phyloP scores from a whole-genome alignment of 495 filamentous ascomycete genomes.

The Achaetomiella virescens region DNA sequence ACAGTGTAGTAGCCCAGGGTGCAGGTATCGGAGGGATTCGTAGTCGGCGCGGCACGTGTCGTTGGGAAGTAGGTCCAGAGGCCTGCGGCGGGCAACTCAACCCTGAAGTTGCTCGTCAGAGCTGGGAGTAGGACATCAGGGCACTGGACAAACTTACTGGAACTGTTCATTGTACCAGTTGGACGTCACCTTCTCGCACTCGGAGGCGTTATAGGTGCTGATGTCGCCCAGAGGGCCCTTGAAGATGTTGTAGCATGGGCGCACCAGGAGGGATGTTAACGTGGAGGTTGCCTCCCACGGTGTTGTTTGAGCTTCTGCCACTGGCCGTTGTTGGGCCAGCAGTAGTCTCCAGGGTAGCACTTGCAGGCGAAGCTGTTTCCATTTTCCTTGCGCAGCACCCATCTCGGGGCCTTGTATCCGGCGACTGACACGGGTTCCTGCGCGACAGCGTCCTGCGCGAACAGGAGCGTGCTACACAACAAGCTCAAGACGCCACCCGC shows the following conservation, averaged over 20 bases:
- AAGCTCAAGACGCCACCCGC: conserved; percentile 11
- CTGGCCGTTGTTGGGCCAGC: conserved; percentile 34
- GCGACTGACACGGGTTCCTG: neutral
- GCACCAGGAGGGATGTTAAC: conserved; percentile 36
- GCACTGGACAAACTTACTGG: conserved; percentile 21
- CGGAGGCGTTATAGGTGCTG: conserved; percentile 33
- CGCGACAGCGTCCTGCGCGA: conserved; percentile 5
- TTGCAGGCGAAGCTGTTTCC: conserved; percentile 38
- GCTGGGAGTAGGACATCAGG: too few relatives aligned
- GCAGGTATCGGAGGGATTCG: conserved; percentile 45
- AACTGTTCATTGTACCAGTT: conserved; percentile 34
- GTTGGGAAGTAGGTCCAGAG: conserved; percentile 44
- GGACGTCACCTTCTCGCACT: conserved; percentile 30
- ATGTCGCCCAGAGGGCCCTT: conserved; percentile 34
- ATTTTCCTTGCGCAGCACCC: conserved; percentile 27
- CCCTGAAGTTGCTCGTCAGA: conserved; percentile 17
- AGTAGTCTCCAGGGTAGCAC: conserved; percentile 35
- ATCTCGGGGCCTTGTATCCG: neutral
- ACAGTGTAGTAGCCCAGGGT: conserved; percentile 51
- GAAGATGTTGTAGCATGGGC: conserved; percentile 37
- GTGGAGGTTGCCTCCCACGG: conserved; percentile 34
- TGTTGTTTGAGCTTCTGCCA: conserved; percentile 36
- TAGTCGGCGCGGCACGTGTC: conserved; percentile 41
- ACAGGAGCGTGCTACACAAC: conserved; percentile 16
- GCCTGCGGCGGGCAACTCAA: conserved; percentile 34